These are phyloP conservation scores for Linnemannia schmuckeri DNA, from an alignment of 192 early-diverging fungal genomes.

Conservation along the genomic window DNA sequence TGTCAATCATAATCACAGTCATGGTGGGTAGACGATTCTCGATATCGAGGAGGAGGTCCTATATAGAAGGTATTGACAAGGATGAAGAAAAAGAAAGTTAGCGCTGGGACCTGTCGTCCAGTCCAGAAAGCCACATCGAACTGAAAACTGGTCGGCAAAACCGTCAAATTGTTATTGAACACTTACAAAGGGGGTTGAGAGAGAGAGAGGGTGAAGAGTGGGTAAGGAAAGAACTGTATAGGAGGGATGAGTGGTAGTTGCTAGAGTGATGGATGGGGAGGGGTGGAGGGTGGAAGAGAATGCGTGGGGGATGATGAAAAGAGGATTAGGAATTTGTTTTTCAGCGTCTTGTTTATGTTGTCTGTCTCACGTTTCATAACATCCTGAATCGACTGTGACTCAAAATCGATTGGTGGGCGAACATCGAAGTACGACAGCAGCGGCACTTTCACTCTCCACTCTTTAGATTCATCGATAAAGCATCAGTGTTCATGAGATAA, in stretches of 20 bases:
- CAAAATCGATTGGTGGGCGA: not conserved
- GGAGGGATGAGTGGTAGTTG: not conserved
- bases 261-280: not conserved
- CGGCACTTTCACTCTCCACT: not conserved
- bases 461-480: not conserved
- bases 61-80: not conserved
- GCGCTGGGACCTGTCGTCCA: not conserved
- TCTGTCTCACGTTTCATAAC: not conserved
- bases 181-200: not conserved
- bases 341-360: not conserved
- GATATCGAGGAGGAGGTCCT: not conserved
- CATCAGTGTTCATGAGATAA: not conserved
- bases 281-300: not conserved
- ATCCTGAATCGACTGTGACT: slow-evolving; percentile 1
- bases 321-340: not conserved
- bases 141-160: not conserved
- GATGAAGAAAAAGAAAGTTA: not conserved
- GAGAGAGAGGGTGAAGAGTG: not conserved
- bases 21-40: slow-evolving; percentile 40
- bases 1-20: slow-evolving; percentile 92
- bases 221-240: not conserved
- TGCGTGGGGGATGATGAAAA: not conserved
- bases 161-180: not conserved
- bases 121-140: not conserved
- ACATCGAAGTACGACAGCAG: not conserved